Conservation (phyloP, 805 yeast species). For the Ogataea methylovora region DNA sequence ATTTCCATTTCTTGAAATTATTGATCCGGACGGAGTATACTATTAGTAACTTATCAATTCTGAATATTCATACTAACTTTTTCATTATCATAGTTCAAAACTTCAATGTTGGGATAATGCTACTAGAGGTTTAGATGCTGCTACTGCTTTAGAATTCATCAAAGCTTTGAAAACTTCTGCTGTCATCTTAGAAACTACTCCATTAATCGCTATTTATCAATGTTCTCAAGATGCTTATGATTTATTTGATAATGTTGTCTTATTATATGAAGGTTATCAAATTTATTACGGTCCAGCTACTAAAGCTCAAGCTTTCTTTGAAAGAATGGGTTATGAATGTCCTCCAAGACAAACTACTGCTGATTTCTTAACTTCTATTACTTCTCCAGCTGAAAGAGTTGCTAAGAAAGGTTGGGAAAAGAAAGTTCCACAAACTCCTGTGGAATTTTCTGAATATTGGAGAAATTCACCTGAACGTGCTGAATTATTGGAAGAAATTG, state of each 20-base stretch:
- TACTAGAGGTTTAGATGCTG: slow-evolving; percentile 66
- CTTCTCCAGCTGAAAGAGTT: slow-evolving; percentile 24
- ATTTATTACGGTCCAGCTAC: slow-evolving; percentile 31
- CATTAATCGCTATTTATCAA: slow-evolving; percentile 43
- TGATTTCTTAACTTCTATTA: slow-evolving; percentile 33
- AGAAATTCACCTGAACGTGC: slow-evolving; percentile 25
- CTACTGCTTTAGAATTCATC: slow-evolving; percentile 60
- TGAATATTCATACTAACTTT: no score
- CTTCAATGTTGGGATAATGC: slow-evolving; percentile 62
- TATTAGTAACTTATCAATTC: no score
- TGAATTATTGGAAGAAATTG: slow-evolving; percentile 27
- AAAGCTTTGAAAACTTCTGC: slow-evolving; percentile 52
- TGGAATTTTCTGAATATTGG: slow-evolving; percentile 35
- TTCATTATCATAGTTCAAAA: slow-evolving; percentile 12
- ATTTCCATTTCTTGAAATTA: no score
- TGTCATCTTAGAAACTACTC: slow-evolving; percentile 38
- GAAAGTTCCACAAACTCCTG: slow-evolving; percentile 31
- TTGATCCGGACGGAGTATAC: no score
- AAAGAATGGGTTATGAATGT: slow-evolving; percentile 38
- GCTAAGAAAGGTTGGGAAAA: slow-evolving; percentile 26
- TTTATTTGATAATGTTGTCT: slow-evolving; percentile 33
- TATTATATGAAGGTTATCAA: slow-evolving; percentile 37
- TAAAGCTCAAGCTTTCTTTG: slow-evolving; percentile 30
- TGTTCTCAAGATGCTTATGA: slow-evolving; percentile 39
- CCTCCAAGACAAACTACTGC: slow-evolving; percentile 42